Evolutionary conservation across 441 rosid genomes (phyloP), one percentile per base, ranked within the genome.

Genomic region (Erodium moschatum): DNA sequence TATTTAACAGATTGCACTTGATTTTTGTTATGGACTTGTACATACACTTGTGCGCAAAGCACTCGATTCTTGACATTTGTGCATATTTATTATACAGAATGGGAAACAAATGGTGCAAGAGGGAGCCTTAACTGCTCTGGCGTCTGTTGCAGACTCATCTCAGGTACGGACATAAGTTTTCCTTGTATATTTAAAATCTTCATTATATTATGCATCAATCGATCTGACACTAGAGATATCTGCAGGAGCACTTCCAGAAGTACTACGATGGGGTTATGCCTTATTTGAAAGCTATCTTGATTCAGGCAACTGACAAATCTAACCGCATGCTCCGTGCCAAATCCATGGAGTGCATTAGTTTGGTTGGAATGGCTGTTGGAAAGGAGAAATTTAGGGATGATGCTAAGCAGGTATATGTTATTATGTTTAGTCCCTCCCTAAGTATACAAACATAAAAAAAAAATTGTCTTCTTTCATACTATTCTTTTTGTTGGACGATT

Each of bases 21-120:
- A 24, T 24, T 24, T 24, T 24, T 24, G 27, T 24, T 24, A 24
- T 24, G 27, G 27, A 24, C 27, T 24, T 24, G 27, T 24, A 24
- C 27, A 2, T 2, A 24, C 27, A 24, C 27, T 3, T 48, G 56
- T 11, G 15, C 15, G 18, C 13, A n/a, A 1, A 48, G 13, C 56
- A 13, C 15, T 48, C 5, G 4, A 11, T 15, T 50, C 58, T 50
- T 50, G 52, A 12, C 6, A 56, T 68, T 65, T 70, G 21, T 31
- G 27, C 27, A 24, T 24, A 13, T 72, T 54, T 52, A 68, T 61
- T 19, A 69, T 72, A 76, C 77, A 95, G 99, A 91, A 91, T 86
- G 97, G 96, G 75, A 95, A 90, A 68, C 99, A 91, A 87, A 91
- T 95, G 99, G 99, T 91, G 73, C 97, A 95, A 89, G 99, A 91